Evolutionary conservation across 768 basidiomycete genomes (phyloP).

Genomic region (Holtermannia corniformis): DNA sequence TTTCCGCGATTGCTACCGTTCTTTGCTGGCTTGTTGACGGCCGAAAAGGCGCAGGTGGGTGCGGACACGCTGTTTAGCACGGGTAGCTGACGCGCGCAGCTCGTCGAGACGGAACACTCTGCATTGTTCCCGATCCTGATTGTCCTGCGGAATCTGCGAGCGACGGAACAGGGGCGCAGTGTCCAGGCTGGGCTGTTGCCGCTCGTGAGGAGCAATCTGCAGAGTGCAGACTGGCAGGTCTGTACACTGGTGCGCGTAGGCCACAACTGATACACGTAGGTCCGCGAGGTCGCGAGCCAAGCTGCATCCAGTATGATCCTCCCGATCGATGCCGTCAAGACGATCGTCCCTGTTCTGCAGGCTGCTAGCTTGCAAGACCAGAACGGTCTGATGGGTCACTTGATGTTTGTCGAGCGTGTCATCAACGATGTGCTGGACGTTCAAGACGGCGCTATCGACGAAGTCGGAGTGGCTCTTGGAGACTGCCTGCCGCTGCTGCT

Average conservation of each 20-base stretch:
- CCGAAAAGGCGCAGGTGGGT: background rate
- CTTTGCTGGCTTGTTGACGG: constrained; percentile 11
- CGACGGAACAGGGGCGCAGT: constrained; percentile 5
- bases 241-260: background rate
- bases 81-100: background rate
- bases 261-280: constrained; percentile 8
- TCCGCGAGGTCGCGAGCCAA: constrained; percentile 32
- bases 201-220: constrained; percentile 16
- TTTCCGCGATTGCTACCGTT: constrained; percentile 27
- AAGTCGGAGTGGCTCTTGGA: background rate
- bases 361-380: background rate
- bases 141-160: constrained; percentile 28
- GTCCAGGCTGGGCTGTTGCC: constrained; percentile 10
- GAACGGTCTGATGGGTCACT: background rate
- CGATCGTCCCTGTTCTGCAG: background rate
- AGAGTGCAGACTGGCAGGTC: constrained; percentile 25
- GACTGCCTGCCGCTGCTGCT: background rate
- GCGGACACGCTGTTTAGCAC: background rate
- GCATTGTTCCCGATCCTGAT: constrained; percentile 34
- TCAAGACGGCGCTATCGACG: background rate
- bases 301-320: constrained; percentile 23
- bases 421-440: background rate
- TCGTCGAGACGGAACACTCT: constrained; percentile 13
- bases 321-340: background rate
- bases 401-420: background rate